These are phyloP conservation scores for Plasmodiophora brassicae DNA, from an alignment of 208 protist species.

Conservation along the genomic window DNA sequence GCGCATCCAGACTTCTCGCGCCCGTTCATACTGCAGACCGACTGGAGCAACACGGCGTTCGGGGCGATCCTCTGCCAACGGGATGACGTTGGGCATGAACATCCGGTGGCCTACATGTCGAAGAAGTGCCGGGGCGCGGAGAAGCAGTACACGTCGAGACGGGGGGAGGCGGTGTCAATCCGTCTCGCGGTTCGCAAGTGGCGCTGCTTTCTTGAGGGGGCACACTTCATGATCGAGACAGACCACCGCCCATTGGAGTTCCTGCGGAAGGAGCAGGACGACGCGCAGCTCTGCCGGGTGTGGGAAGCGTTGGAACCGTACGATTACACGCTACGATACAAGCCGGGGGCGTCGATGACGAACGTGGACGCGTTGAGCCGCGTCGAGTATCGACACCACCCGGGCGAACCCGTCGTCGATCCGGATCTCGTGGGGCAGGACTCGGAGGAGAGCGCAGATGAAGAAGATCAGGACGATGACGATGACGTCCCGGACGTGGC, in stretches of 20 bases:
- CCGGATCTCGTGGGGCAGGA: too few relatives aligned
- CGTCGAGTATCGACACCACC: too few relatives aligned
- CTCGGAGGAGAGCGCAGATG: too few relatives aligned
- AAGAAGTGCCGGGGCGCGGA: neutral
- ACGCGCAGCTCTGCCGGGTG: neutral
- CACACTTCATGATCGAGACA: neutral
- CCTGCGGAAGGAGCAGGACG: constrained; percentile 2
- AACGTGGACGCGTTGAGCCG: neutral
- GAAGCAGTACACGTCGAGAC: neutral
- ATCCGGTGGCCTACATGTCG: neutral
- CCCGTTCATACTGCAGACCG: neutral
- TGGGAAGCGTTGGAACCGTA: neutral
- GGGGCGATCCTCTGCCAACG: neutral
- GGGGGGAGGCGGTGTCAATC: neutral
- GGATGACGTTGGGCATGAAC: neutral
- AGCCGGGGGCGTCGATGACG: neutral
- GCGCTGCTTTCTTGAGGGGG: neutral
- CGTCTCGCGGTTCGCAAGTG: neutral
- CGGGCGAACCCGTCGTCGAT: too few relatives aligned
- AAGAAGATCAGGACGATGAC: too few relatives aligned
- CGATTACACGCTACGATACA: neutral
- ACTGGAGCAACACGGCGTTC: neutral
- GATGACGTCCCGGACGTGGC: neutral
- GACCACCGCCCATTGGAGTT: constrained; percentile 8
- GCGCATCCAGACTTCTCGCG: neutral